A percentile compares a stretch with the other conserved stretches of the same genome.
phyloP scores from a whole-genome alignment of 1,139 yeast genomes.

The Lodderomyces beijingensis region DNA sequence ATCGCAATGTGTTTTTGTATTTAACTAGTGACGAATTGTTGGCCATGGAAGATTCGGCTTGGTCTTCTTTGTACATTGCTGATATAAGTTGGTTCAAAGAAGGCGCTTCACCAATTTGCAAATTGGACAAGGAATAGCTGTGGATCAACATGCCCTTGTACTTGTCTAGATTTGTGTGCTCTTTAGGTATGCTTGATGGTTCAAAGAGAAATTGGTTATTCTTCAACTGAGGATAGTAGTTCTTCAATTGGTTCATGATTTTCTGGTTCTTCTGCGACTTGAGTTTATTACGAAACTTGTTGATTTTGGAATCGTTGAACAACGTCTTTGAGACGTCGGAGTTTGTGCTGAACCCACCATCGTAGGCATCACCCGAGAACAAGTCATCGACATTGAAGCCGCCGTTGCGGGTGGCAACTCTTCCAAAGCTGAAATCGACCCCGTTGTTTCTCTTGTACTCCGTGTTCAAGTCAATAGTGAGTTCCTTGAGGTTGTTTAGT shows the following conservation, averaged over 20 bases:
- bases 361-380: constrained; percentile 27
- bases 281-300: constrained; percentile 11
- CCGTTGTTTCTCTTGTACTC: constrained; percentile 12
- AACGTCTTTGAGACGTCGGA: constrained; percentile 3
- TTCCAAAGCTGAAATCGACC: constrained; percentile 8
- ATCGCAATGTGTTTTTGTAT: constrained; percentile 34
- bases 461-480: constrained; percentile 14
- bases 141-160: constrained; percentile 24
- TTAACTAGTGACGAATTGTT: constrained; percentile 24
- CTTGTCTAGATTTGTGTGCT: constrained; percentile 12
- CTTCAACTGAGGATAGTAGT: constrained; percentile 19
- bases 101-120: constrained; percentile 39
- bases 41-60: constrained; percentile 13
- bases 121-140: constrained; percentile 29
- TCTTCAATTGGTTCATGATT: constrained; percentile 15
- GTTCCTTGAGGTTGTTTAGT: constrained; percentile 21
- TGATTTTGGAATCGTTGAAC: constrained; percentile 11
- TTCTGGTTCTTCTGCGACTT: constrained; percentile 15
- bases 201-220: constrained; percentile 37
- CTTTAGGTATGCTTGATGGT: constrained; percentile 21
- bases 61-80: constrained; percentile 26
- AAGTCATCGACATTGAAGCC: constrained; percentile 8
- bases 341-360: constrained; percentile 11
- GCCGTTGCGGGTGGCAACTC: not conserved
- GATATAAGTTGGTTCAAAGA: constrained; percentile 26